Conservation (phyloP, 202 grass and related monocot species). For the Eragrostis tef region DNA sequence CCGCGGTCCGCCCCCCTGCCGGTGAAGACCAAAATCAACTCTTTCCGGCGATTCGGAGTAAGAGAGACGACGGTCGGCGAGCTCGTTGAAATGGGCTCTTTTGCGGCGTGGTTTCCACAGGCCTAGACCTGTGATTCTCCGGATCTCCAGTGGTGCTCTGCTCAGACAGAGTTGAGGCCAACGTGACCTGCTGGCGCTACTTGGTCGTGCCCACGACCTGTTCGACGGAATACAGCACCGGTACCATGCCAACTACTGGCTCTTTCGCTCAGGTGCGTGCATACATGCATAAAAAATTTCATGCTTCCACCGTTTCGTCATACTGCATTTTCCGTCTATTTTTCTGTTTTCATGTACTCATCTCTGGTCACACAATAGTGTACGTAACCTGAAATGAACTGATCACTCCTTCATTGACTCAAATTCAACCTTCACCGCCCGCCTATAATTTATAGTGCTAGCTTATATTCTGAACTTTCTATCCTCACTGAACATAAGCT, state of each 20-base stretch:
- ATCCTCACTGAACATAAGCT: not conserved
- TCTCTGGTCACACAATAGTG: not conserved
- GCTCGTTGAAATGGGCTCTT: too few species aligned
- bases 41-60: too few species aligned
- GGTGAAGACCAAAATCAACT: too few species aligned
- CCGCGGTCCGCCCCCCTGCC: too few species aligned
- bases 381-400: not conserved
- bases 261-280: not conserved
- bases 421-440: not conserved
- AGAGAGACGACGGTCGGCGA: not conserved
- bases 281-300: not conserved
- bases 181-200: not conserved
- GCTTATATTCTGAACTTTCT: not conserved
- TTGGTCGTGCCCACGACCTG: not conserved
- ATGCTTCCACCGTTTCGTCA: not conserved
- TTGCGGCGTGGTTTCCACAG: too few species aligned
- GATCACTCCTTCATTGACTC: not conserved
- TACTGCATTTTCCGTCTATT: not conserved
- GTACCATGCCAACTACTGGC: not conserved
- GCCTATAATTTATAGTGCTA: not conserved
- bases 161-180: not conserved
- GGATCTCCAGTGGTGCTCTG: not conserved
- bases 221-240: slow-evolving; percentile 20
- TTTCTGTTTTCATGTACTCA: not conserved
- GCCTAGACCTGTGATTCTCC: not conserved